Conservation (phyloP, 192 early-diverging fungal species). For the Entrophospora sp. region DNA sequence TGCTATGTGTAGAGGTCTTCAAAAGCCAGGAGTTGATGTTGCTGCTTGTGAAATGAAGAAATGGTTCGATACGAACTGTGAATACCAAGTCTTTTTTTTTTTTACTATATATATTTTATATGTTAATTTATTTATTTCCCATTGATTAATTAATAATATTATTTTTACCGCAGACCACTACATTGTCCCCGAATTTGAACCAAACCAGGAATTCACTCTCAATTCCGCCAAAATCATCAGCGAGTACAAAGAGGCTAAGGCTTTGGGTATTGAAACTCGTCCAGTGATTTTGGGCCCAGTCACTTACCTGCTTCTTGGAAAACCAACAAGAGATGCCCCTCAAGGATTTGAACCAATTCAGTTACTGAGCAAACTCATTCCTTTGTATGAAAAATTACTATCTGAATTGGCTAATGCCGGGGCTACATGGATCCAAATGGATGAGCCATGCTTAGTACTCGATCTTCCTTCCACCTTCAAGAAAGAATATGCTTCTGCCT, state of each 20-base stretch:
- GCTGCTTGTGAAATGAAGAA: conserved; percentile 99
- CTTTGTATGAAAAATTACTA: conserved; percentile 73
- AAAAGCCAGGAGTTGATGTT: conserved; percentile 72
- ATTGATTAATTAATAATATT: background rate
- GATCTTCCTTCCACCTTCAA: conserved; percentile 47
- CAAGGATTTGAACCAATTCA: conserved; percentile 60
- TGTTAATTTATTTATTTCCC: background rate
- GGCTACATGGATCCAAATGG: conserved; percentile 79
- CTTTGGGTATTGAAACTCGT: conserved; percentile 80
- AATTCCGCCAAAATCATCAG: conserved; percentile 60
- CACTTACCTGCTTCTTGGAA: conserved; percentile 78
- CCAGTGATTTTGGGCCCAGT: conserved; percentile 92
- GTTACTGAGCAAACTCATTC: conserved; percentile 70
- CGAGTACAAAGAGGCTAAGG: conserved; percentile 88
- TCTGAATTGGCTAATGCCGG: conserved; percentile 60
- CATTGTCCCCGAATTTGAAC: conserved; percentile 83
- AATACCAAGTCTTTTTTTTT: conserved; percentile 35
- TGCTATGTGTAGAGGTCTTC: conserved; percentile 94
- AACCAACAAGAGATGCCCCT: conserved; percentile 60
- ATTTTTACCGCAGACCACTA: conserved; percentile 32
- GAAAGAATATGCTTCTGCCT: conserved; percentile 51
- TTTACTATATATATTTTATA: background rate
- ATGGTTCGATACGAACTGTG: conserved; percentile 99
- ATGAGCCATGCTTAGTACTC: conserved; percentile 69
- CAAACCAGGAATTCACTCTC: conserved; percentile 66